A percentile compares a stretch with the other conserved stretches of the same genome.
phyloP scores from a whole-genome alignment of 2,329 filamentous ascomycete genomes.

The Microdochium trichocladiopsis region DNA sequence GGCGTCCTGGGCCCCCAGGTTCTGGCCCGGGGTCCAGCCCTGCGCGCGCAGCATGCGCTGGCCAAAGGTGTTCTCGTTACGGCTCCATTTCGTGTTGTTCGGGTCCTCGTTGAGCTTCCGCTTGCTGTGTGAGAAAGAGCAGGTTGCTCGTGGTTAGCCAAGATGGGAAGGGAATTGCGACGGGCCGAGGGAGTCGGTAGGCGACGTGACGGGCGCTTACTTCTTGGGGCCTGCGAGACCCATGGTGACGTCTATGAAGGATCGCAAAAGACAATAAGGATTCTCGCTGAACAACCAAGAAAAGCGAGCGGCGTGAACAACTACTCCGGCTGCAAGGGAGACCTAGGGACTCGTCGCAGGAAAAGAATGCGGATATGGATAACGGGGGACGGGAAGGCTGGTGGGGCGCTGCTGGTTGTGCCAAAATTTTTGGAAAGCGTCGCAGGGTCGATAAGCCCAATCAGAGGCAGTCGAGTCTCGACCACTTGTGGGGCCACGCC shows the following conservation, averaged over 20 bases:
- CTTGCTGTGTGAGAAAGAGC: constrained; percentile 1
- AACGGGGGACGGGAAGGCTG: not conserved
- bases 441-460: not conserved
- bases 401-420: not conserved
- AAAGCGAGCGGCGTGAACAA: not conserved
- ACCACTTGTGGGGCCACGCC: not conserved
- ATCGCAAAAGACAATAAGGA: not conserved
- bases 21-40: constrained; percentile 83
- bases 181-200: constrained; percentile 1
- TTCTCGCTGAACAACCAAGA: not conserved
- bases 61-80: constrained; percentile 75
- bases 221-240: constrained; percentile 63
- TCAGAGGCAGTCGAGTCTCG: not conserved
- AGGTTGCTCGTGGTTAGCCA: constrained; percentile 35
- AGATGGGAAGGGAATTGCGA: constrained; percentile 2
- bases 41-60: constrained; percentile 83
- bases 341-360: too few relatives aligned
- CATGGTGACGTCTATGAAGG: constrained; percentile 34
- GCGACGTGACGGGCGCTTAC: constrained; percentile 30
- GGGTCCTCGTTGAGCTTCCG: constrained; percentile 82
- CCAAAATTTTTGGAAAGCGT: constrained; percentile 3
- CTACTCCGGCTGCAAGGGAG: not conserved
- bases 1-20: constrained; percentile 71
- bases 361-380: not conserved
- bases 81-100: constrained; percentile 91